Base-by-base conservation (phyloP, 2,329 filamentous ascomycete genomes). In the Thelonectria olida region DNA sequence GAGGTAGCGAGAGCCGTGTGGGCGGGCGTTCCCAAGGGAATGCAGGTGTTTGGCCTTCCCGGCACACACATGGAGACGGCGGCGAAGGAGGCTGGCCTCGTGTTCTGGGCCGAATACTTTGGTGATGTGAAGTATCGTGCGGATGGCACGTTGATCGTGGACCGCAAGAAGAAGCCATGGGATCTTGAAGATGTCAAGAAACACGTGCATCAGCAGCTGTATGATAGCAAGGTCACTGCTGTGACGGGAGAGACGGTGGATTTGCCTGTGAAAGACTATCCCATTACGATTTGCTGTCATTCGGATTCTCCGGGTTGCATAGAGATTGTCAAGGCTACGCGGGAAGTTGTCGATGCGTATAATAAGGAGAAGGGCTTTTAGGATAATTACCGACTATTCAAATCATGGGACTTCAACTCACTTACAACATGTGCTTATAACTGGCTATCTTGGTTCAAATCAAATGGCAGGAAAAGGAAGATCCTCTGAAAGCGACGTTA, bases 131-230 rank as follows among this genome's bases (percentile, higher is more conserved):
- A 71, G 52, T 74, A 74, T 19, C 51, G 48, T 4, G 48, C 63
- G 6, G 70, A 72, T n/a, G 70, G 68, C 1, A 61, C 51, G 7
- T 48, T 73, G 15, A 62, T 72, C 3, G 59, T 69, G 72, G 83
- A 61, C 81, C 78, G 85, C 28, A 85, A 86, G 76, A 88, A 87
- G 76, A 85, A 86, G 78, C 74, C 78, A 76, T 62, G 55, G 55
- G 70, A 75, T 22, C 55, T 72, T 0, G 74, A 74, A 7, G 78
- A 81, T 36, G 76, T 81, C 13, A 74, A 74, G 70, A 75, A 71
- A 42, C 78, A 80, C 54, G 76, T 81, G 5, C 62, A 71, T n/a
- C 74, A 79, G 63, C 80, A 81, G 66, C 63, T 81, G 7, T 74
- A 77, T 41, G 74, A 78, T 5, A 73, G 76, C 45, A 76, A 75